Base-by-base conservation (phyloP, 75 land plant species). In the Sequoiadendron giganteum region DNA sequence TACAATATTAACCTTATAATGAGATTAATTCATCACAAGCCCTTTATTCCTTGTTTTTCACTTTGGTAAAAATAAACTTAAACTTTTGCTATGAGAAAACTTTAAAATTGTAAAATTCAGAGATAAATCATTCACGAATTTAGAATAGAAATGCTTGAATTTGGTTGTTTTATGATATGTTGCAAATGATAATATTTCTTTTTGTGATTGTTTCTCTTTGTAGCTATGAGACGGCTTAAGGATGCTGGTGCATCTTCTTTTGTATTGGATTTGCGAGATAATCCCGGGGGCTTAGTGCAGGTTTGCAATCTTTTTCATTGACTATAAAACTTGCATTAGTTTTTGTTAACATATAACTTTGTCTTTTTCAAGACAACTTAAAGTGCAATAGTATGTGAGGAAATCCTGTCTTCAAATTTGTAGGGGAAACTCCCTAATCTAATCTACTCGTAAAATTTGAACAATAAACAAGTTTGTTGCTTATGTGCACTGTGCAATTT, bases 211-310 rank as follows among this genome's bases (percentile, higher is more conserved):
- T 36, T 43, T 73, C 85, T 86, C 47, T 6, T 45, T 94, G 88
- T 93, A 98, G 99, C 99, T 88, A 91, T 97, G 93, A 92, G 92
- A 89, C 92, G 93, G 21, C 93, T 98, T 86, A 91, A 92, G 84
- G 95, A 92, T 87, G 93, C 93, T 88, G 99, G 99, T 86, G 99
- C 97, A 61, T 90, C 95, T 40, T 96, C 93, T 61, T 97, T 95
- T 86, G 72, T 97, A 81, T 91, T 98, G 85, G 99, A 98, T 87
- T 92, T 98, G 75, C 93, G 96, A 89, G 97, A 96, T 90, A 98
- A 97, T 86, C 97, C 94, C 49, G 99, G 99, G 55, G 99, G 99
- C 42, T 91, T 98, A 54, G 99, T 97, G 28, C 97, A 98, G 96
- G 99, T 98, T 68, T 83, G 61, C 39, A 47, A n/a, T 49, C 40